Conservation (phyloP, 148 eudicot species). For the Chenopodium berlandieri region DNA sequence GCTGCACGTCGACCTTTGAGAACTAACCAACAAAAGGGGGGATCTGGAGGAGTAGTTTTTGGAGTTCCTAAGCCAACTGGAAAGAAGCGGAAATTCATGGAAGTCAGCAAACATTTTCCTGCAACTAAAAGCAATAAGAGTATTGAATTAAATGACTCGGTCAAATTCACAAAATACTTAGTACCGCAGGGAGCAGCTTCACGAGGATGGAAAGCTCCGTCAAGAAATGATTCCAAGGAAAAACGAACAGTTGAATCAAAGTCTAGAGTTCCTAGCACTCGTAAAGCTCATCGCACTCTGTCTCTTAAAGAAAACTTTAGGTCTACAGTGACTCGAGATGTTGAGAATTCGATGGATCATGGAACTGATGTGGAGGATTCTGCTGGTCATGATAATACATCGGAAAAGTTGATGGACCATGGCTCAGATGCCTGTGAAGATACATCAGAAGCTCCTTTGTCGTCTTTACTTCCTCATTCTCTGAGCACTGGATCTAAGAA, state of each 20-base stretch:
- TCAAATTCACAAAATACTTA: constrained; percentile 47
- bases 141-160: constrained; percentile 43
- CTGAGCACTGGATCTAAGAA: constrained; percentile 47
- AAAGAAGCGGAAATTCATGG: constrained; percentile 85
- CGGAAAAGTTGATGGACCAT: constrained; percentile 37
- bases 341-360: constrained; percentile 22
- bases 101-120: constrained; percentile 87
- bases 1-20: constrained; percentile 52
- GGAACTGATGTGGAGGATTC: constrained; percentile 37
- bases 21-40: constrained; percentile 68
- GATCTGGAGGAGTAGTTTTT: constrained; percentile 67
- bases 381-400: constrained; percentile 38
- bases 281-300: constrained; percentile 51
- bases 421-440: constrained; percentile 41
- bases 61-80: constrained; percentile 94
- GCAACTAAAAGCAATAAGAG: constrained; percentile 50
- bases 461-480: constrained; percentile 50
- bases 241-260: constrained; percentile 52
- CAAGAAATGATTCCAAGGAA: constrained; percentile 55
- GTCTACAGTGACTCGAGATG: constrained; percentile 24
- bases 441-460: constrained; percentile 48
- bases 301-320: constrained; percentile 45
- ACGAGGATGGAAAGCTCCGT: constrained; percentile 47
- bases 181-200: constrained; percentile 62
- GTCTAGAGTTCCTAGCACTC: constrained; percentile 45